Evolutionary conservation across 2,329 filamentous ascomycete genomes (phyloP), one percentile per base, ranked within the genome.

Genomic region (Calycina marina): DNA sequence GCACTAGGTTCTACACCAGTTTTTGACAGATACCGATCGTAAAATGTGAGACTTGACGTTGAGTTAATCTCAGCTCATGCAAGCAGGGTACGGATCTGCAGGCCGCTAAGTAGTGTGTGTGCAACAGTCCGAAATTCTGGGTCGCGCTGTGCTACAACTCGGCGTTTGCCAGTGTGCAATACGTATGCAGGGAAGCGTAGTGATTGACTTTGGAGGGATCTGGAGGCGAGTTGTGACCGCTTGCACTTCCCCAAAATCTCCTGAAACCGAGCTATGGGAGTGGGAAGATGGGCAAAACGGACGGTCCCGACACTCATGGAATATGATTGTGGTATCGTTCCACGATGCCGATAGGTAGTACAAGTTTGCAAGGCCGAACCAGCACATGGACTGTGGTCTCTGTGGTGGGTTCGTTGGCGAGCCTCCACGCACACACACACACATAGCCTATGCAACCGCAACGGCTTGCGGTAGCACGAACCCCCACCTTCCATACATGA

Each of bases 11-110:
- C n/a, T n/a, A n/a, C n/a, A n/a, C n/a, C n/a, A n/a, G n/a, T n/a
- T n/a, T n/a, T n/a, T n/a, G n/a, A n/a, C n/a, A n/a, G n/a, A n/a
- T n/a, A n/a, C n/a, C n/a, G n/a, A n/a, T n/a, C n/a, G 20, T 22
- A 27, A 14, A 30, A 35, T 31, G 25, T 40, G 34, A 39, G 31
- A 41, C 36, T 14, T 44, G 38, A 38, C 31, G 38, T 38, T 36
- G 10, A 33, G 31, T 31, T 22, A 29, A 26, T 27, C 26, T 30
- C 32, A 18, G 27, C 10, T 11, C 18, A 30, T 38, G 33, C 28
- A 34, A 16, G 34, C 20, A 35, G 37, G 40, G 35, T 26, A 18
- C 13, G 27, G 4, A 28, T 33, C n/a, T n/a, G 36, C 32, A 33
- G 31, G 31, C 36, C 31, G 31, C 32, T 32, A 25, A 20, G 29